phyloP scores from a whole-genome alignment of 2,329 filamentous ascomycete genomes.

The Nothopassalora personata region DNA sequence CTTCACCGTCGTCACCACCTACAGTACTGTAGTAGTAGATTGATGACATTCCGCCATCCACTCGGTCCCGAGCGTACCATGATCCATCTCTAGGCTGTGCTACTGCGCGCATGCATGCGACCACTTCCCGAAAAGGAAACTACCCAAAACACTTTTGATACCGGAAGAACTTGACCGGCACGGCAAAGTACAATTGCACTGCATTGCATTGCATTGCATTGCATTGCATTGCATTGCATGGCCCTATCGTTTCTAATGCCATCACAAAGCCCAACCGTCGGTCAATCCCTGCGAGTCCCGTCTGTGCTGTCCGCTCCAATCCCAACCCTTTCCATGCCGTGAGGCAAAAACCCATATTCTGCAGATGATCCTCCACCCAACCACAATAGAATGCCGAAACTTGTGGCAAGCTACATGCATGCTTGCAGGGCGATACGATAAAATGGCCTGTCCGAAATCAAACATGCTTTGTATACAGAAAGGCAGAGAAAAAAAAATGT shows the following conservation, averaged over 20 bases:
- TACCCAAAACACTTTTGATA: background rate
- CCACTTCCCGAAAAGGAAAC: background rate
- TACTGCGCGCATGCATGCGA: too few relatives aligned
- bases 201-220: background rate
- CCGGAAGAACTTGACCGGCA: background rate
- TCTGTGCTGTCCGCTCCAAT: background rate
- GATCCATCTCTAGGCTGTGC: too few relatives aligned
- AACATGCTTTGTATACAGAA: background rate
- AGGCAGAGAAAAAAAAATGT: background rate
- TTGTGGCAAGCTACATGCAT: background rate
- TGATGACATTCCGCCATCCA: background rate
- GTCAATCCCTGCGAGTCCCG: too few relatives aligned
- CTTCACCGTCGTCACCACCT: too few relatives aligned
- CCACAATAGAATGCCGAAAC: too few relatives aligned
- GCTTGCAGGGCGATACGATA: background rate
- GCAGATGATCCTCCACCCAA: background rate
- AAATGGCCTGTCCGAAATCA: too few relatives aligned
- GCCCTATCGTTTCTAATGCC: constrained; percentile 1
- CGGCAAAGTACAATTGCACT: background rate
- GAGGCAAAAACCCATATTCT: constrained; percentile 4
- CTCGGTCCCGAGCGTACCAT: background rate
- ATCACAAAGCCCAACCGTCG: too few relatives aligned
- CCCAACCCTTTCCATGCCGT: constrained; percentile 6
- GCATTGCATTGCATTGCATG: background rate
- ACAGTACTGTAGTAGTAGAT: too few relatives aligned